phyloP scores from a whole-genome alignment of 2,329 filamentous ascomycete species.

The Grosmannia serpens region DNA sequence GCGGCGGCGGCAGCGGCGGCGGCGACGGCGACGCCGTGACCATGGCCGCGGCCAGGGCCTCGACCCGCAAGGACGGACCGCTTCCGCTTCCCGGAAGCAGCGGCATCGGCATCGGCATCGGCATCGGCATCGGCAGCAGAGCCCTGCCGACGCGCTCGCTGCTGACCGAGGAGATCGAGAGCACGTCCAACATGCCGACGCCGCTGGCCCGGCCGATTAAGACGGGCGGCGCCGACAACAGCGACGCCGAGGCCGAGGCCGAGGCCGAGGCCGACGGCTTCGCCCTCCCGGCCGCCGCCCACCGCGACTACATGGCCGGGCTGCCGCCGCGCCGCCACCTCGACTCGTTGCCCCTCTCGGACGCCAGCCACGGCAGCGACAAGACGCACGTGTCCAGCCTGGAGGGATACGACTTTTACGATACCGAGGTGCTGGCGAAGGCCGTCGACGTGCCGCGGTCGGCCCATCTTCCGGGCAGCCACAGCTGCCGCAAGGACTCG shows the following conservation, averaged over 20 bases:
- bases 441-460: slow-evolving; percentile 39
- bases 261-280: slow-evolving; percentile 36
- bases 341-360: slow-evolving; percentile 39
- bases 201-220: slow-evolving; percentile 25
- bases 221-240: not conserved
- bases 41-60: not conserved
- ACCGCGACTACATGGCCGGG: slow-evolving; percentile 21
- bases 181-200: slow-evolving; percentile 50
- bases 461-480: slow-evolving; percentile 21
- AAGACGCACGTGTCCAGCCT: slow-evolving; percentile 36
- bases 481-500: slow-evolving; percentile 16
- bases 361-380: slow-evolving; percentile 37
- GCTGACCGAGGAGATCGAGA: slow-evolving; percentile 45
- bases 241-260: slow-evolving; percentile 23
- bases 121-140: not conserved
- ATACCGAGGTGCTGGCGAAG: slow-evolving; percentile 38
- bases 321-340: slow-evolving; percentile 28
- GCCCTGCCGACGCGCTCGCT: slow-evolving; percentile 27
- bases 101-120: too few relatives aligned
- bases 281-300: slow-evolving; percentile 34
- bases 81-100: too few relatives aligned
- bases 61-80: not conserved
- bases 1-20: not conserved
- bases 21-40: not conserved
- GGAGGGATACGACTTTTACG: slow-evolving; percentile 57